These are phyloP conservation scores for Chenopodium quinoa DNA, from an alignment of 148 eudicot species.

Conservation along the genomic window DNA sequence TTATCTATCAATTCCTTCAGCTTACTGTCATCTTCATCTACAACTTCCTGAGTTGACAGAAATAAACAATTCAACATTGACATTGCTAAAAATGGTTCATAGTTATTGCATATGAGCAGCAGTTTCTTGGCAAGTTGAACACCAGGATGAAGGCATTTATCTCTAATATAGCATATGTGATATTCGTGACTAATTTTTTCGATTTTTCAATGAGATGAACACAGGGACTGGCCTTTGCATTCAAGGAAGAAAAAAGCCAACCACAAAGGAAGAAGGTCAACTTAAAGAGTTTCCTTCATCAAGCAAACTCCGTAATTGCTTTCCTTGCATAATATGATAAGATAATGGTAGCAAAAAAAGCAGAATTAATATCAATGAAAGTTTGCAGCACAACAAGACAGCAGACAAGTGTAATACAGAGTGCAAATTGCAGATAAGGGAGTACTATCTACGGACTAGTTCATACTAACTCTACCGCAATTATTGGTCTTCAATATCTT, in stretches of 20 bases:
- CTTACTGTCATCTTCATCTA: constrained; percentile 42
- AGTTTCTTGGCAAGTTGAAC: neutral
- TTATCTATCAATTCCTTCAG: constrained; percentile 38
- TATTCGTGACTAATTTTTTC: neutral
- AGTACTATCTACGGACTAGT: too few species aligned
- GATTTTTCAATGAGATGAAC: neutral
- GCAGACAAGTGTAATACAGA: too few species aligned
- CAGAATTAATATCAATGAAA: too few species aligned
- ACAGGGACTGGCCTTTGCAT: neutral
- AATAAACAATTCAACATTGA: neutral
- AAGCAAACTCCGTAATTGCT: neutral
- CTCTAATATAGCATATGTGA: neutral
- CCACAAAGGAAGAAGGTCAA: neutral
- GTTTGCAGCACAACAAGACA: too few species aligned
- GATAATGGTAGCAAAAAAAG: neutral
- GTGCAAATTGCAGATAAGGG: too few species aligned
- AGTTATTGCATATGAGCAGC: neutral
- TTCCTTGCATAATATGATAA: neutral
- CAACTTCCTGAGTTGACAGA: constrained; percentile 35
- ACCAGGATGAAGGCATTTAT: neutral
- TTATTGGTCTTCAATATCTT: neutral
- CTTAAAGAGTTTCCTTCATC: neutral
- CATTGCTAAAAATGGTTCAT: neutral
- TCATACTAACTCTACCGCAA: neutral
- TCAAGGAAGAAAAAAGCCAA: neutral